Evolutionary conservation across 306 rosid species (phyloP).

Genomic region (Adenanthera pavonina): DNA sequence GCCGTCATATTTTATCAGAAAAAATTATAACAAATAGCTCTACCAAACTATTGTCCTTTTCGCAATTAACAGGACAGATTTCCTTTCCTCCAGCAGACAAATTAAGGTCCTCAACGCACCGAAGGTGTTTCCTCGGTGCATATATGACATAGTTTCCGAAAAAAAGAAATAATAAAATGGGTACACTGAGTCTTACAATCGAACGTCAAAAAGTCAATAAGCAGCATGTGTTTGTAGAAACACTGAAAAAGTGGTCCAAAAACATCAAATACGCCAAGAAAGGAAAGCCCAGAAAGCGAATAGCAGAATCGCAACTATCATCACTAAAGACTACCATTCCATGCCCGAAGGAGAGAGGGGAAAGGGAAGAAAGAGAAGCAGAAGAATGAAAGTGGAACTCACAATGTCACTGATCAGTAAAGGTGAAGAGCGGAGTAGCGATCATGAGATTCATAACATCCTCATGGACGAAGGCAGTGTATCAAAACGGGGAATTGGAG

Average conservation of each 20-base stretch:
- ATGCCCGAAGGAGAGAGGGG: neutral
- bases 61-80: neutral
- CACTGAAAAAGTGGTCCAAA: conserved; percentile 1
- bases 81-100: conserved; percentile 20
- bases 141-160: neutral
- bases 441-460: conserved; percentile 31
- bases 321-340: conserved; percentile 1
- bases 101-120: conserved; percentile 30
- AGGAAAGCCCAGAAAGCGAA: conserved; percentile 27
- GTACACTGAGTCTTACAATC: conserved; percentile 16
- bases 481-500: conserved; percentile 28
- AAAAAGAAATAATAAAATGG: conserved; percentile 11
- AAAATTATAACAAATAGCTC: neutral
- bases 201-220: conserved; percentile 37
- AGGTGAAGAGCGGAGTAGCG: conserved; percentile 20
- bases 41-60: neutral
- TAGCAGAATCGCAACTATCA: conserved; percentile 5
- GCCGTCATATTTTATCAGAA: neutral
- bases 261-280: conserved; percentile 10
- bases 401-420: conserved; percentile 40
- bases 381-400: conserved; percentile 37
- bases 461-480: conserved; percentile 37
- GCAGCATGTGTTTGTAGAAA: conserved; percentile 30
- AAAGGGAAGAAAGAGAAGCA: neutral
- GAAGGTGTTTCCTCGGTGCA: neutral